A percentile compares a stretch with the other conserved stretches of the same genome.
Conservation (phyloP, 768 basidiomycete species). For the Suillus alpinus region DNA sequence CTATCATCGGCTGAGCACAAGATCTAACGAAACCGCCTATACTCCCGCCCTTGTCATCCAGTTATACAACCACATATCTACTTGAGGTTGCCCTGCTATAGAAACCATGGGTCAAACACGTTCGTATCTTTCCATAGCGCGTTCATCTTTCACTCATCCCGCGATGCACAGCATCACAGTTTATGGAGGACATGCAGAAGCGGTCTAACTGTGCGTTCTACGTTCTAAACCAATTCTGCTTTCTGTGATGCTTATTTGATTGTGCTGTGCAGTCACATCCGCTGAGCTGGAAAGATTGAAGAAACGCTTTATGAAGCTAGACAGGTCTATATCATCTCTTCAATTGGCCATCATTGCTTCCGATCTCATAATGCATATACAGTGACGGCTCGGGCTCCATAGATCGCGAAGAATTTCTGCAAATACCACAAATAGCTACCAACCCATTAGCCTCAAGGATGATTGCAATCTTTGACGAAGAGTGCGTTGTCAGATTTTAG, state of each 20-base stretch:
- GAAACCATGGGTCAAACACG: slow-evolving; percentile 78
- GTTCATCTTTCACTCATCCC: slow-evolving; percentile 5
- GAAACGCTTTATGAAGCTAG: slow-evolving; percentile 99
- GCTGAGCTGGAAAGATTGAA: slow-evolving; percentile 92
- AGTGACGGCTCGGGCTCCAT: slow-evolving; percentile 98
- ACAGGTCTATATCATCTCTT: slow-evolving; percentile 49
- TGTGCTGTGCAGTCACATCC: slow-evolving; percentile 70
- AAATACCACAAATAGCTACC: slow-evolving; percentile 98
- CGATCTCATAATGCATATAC: slow-evolving; percentile 4
- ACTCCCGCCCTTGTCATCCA: neutral
- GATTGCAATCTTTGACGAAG: slow-evolving; percentile 99
- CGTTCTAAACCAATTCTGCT: neutral
- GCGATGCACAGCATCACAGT: slow-evolving; percentile 68
- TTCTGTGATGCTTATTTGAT: slow-evolving; percentile 13
- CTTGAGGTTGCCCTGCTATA: neutral
- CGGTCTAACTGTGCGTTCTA: slow-evolving; percentile 87
- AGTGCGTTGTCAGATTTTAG: slow-evolving; percentile 56
- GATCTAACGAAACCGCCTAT: neutral
- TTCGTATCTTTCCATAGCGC: slow-evolving; percentile 35
- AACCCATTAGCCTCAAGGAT: slow-evolving; percentile 95
- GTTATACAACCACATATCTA: neutral
- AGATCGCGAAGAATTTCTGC: slow-evolving; percentile 97
- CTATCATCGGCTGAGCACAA: neutral
- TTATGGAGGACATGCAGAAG: slow-evolving; percentile 98
- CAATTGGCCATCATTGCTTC: neutral